These are phyloP conservation scores for Malassezia vespertilionis DNA, from an alignment of 1,284 basidiomycete genomes.

Conservation along the genomic window DNA sequence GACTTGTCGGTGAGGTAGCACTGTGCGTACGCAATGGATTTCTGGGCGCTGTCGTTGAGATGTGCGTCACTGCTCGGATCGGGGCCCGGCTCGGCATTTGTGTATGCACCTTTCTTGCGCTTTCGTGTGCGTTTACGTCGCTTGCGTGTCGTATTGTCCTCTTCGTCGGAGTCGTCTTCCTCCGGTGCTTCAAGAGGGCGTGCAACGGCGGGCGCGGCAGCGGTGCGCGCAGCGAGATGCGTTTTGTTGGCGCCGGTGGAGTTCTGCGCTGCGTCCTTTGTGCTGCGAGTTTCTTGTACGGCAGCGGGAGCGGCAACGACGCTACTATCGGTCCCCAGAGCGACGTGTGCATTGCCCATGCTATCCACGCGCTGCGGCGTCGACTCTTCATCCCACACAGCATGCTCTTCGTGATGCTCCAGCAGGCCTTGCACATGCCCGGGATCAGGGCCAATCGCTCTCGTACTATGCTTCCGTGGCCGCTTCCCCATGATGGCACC, in stretches of 20 bases:
- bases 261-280: too few relatives aligned
- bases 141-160: background rate
- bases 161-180: background rate
- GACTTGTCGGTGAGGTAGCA: conserved; percentile 7
- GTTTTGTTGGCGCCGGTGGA: too few relatives aligned
- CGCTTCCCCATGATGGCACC: conserved; percentile 16
- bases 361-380: too few relatives aligned
- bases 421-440: too few relatives aligned
- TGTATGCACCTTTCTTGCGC: conserved; percentile 11
- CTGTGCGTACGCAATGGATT: conserved; percentile 17
- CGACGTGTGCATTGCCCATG: too few relatives aligned
- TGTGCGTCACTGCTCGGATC: background rate
- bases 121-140: conserved; percentile 14
- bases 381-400: too few relatives aligned
- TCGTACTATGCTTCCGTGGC: conserved; percentile 15
- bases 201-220: background rate
- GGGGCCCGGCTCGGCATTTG: conserved; percentile 10
- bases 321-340: too few relatives aligned
- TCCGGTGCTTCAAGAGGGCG: background rate
- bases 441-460: too few relatives aligned
- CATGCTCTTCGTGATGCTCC: too few relatives aligned
- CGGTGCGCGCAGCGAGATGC: too few relatives aligned
- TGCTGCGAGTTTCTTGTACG: too few relatives aligned
- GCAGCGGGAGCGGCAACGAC: too few relatives aligned
- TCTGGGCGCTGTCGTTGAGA: conserved; percentile 7